A percentile compares a stretch with the other conserved stretches of the same genome.
Evolutionary conservation across 2,329 filamentous ascomycete species (phyloP).

Genomic region (Aspergillus fijiensis): DNA sequence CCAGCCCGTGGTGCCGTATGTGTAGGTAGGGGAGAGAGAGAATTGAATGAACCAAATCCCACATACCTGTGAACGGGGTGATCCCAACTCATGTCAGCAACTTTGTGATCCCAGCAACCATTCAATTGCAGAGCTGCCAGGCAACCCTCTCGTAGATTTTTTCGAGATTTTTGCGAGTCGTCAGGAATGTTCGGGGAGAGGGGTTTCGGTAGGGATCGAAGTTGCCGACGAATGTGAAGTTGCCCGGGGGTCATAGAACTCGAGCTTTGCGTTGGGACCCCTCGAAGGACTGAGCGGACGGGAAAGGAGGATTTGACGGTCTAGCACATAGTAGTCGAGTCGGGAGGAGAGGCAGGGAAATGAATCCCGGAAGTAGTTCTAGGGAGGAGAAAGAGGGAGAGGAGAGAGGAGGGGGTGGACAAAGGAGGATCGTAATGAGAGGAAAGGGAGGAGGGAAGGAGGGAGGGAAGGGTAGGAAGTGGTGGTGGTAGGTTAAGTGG

Average conservation of each 20-base stretch:
- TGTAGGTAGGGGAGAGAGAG: slow-evolving; percentile 6
- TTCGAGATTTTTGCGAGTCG: slow-evolving; percentile 22
- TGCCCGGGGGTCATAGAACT: slow-evolving; percentile 29
- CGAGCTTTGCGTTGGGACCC: slow-evolving; percentile 18
- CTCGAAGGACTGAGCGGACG: slow-evolving; percentile 5
- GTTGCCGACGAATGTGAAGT: slow-evolving; percentile 22
- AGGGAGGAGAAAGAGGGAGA: not conserved
- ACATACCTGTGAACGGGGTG: slow-evolving; percentile 48
- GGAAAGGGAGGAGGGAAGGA: slow-evolving; percentile 6
- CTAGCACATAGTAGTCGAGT: slow-evolving; percentile 6
- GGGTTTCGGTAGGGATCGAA: slow-evolving; percentile 22
- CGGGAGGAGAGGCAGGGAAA: slow-evolving; percentile 1
- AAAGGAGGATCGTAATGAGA: slow-evolving; percentile 2
- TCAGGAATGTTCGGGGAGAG: slow-evolving; percentile 32
- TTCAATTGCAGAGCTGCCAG: slow-evolving; percentile 36
- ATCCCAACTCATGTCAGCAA: slow-evolving; percentile 50
- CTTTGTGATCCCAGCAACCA: slow-evolving; percentile 38
- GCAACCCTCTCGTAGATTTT: slow-evolving; percentile 30
- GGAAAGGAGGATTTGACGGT: not conserved
- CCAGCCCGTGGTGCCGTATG: slow-evolving; percentile 3
- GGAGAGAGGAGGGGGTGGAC: not conserved
- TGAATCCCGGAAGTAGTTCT: not conserved
- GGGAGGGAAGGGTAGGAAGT: slow-evolving; percentile 12
- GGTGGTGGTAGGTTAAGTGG: not conserved
- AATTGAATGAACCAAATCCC: not conserved